These are phyloP conservation scores for Leucocoprinus gongylophorus DNA, from an alignment of 1,284 basidiomycete genomes.

Conservation along the genomic window DNA sequence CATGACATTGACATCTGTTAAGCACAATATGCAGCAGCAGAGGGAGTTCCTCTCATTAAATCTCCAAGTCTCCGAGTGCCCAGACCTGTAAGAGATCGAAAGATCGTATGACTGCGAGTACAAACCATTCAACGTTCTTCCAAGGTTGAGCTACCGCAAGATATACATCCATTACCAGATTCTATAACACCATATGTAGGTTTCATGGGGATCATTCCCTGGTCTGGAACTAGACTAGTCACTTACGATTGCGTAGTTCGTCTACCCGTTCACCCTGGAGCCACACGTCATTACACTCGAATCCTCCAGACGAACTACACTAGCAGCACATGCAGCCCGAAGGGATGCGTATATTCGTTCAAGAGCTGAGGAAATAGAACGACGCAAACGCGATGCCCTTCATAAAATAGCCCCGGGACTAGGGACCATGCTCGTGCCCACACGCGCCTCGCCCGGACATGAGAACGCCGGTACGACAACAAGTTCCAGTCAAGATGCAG, in stretches of 20 bases:
- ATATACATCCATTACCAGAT: conserved; percentile 88
- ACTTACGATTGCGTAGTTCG: conserved; percentile 55
- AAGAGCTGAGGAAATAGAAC: conserved; percentile 73
- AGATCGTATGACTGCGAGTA: neutral
- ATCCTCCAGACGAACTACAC: conserved; percentile 58
- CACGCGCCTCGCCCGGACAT: conserved; percentile 19
- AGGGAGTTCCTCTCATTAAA: conserved; percentile 79
- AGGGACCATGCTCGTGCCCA: conserved; percentile 51
- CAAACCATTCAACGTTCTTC: neutral
- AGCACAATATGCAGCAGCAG: conserved; percentile 70
- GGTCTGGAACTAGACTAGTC: neutral
- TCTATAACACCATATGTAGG: conserved; percentile 83
- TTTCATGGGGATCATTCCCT: conserved; percentile 3
- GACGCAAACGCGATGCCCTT: conserved; percentile 68
- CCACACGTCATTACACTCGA: conserved; percentile 72
- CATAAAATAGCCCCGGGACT: conserved; percentile 70
- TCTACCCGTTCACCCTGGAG: conserved; percentile 89
- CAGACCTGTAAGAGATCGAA: conserved; percentile 48
- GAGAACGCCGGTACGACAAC: conserved; percentile 16
- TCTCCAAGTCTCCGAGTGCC: conserved; percentile 87
- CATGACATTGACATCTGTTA: neutral
- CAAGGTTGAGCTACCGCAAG: conserved; percentile 77
- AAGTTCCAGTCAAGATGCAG: neutral
- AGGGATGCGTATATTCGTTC: conserved; percentile 64
- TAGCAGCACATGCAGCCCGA: conserved; percentile 56